These are phyloP conservation scores for Ramularia endophylla DNA, from an alignment of 2,329 filamentous ascomycete genomes.

Conservation along the genomic window DNA sequence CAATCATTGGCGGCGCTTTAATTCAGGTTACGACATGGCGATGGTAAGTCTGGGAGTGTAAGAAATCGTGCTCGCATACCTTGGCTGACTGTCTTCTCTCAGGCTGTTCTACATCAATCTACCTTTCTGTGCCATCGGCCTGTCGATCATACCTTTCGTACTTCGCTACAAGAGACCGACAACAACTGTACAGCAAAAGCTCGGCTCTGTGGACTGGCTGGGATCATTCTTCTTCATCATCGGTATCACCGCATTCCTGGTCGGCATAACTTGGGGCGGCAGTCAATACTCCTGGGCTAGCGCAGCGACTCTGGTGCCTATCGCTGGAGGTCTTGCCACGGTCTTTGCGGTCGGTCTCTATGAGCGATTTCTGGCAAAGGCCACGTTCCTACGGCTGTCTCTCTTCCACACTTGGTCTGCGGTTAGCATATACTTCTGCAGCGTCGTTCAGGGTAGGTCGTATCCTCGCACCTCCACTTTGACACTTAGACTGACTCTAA, in stretches of 20 bases:
- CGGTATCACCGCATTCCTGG: constrained; percentile 22
- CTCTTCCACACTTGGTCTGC: constrained; percentile 29
- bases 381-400: constrained; percentile 26
- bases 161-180: constrained; percentile 43
- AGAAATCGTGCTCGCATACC: not conserved
- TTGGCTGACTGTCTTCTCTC: not conserved
- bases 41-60: constrained; percentile 27
- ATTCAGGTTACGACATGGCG: constrained; percentile 21
- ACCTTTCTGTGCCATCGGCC: constrained; percentile 30
- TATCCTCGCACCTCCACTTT: no score
- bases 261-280: constrained; percentile 34
- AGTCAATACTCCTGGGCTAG: constrained; percentile 32
- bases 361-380: constrained; percentile 20
- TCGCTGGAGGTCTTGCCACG: constrained; percentile 29
- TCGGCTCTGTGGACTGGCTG: constrained; percentile 22
- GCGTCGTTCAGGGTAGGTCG: no score
- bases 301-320: constrained; percentile 31
- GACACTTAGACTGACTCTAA: no score
- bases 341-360: constrained; percentile 22
- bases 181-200: constrained; percentile 14
- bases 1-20: constrained; percentile 29
- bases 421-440: constrained; percentile 27
- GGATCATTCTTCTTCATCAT: constrained; percentile 20
- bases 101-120: constrained; percentile 36
- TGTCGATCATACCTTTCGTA: constrained; percentile 38